Percentiles rank a stretch among this genome's conserved stretches.
Conservation (phyloP, 2,329 filamentous ascomycete genomes). For the Ramichloridium luteum region DNA sequence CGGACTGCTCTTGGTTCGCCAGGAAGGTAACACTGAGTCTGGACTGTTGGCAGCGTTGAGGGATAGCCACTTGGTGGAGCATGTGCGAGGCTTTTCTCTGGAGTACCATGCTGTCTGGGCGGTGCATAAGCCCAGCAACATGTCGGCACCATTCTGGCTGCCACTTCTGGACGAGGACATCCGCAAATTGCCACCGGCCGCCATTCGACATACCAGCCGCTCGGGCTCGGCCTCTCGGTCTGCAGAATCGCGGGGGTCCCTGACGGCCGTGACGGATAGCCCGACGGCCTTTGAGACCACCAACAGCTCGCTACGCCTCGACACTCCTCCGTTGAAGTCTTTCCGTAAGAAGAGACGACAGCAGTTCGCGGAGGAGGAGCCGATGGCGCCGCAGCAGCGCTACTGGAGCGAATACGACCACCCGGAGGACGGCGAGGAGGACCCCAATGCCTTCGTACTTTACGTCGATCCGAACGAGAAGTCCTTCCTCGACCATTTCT, state of each 20-base stretch:
- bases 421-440: constrained; percentile 54
- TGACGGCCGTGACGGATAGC: constrained; percentile 23
- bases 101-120: constrained; percentile 42
- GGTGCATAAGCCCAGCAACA: constrained; percentile 32
- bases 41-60: constrained; percentile 34
- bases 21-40: constrained; percentile 31
- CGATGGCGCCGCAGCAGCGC: constrained; percentile 19
- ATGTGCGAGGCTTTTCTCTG: constrained; percentile 42
- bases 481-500: constrained; percentile 49
- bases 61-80: constrained; percentile 35
- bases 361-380: too few relatives aligned
- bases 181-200: constrained; percentile 37
- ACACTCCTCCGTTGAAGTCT: constrained; percentile 29
- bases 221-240: constrained; percentile 12
- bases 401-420: constrained; percentile 88
- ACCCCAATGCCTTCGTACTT: constrained; percentile 51
- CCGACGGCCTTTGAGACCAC: constrained; percentile 23
- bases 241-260: constrained; percentile 26
- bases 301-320: constrained; percentile 25
- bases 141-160: constrained; percentile 38
- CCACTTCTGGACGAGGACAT: constrained; percentile 39
- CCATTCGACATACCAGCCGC: constrained; percentile 17
- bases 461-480: constrained; percentile 59
- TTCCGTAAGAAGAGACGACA: constrained; percentile 34
- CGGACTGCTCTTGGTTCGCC: constrained; percentile 39